Conservation (phyloP, 257 asterid genomes). For the Lycium ferocissimum region DNA sequence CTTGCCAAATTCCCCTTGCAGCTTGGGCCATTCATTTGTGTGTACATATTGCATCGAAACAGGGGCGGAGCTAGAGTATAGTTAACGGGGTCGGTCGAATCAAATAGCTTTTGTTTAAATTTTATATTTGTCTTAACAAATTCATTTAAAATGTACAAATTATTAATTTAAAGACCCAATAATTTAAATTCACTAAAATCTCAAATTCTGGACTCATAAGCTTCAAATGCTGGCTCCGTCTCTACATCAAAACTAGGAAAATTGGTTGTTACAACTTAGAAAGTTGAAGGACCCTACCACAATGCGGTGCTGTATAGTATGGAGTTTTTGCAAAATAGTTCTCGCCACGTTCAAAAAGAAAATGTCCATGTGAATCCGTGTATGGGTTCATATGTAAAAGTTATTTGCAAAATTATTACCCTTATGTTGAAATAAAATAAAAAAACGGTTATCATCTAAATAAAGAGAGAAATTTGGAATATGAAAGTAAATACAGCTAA, state of each 20-base stretch:
- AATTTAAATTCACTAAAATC: too few species aligned
- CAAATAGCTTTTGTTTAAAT: too few species aligned
- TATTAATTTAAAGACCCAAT: too few species aligned
- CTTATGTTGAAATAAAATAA: background rate
- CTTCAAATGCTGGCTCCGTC: background rate
- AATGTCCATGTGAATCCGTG: conserved; percentile 25
- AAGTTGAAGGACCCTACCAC: conserved; percentile 29
- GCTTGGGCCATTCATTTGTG: background rate
- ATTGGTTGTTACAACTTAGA: background rate
- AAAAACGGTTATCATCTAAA: background rate
- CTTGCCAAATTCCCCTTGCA: conserved; percentile 11
- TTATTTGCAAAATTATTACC: background rate
- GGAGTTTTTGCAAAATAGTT: background rate
- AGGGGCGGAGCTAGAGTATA: too few species aligned
- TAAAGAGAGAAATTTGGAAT: background rate
- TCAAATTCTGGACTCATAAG: too few species aligned
- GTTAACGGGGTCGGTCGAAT: too few species aligned
- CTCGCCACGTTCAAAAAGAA: conserved; percentile 17
- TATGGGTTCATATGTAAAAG: background rate
- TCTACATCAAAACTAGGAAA: too few species aligned
- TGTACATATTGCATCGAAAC: background rate
- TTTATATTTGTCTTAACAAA: too few species aligned
- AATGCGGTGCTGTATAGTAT: background rate
- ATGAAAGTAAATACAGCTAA: background rate
- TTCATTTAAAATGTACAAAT: too few species aligned